Evolutionary conservation across 768 basidiomycete genomes (phyloP).

Genomic region (Candolleomyces efflorescens): DNA sequence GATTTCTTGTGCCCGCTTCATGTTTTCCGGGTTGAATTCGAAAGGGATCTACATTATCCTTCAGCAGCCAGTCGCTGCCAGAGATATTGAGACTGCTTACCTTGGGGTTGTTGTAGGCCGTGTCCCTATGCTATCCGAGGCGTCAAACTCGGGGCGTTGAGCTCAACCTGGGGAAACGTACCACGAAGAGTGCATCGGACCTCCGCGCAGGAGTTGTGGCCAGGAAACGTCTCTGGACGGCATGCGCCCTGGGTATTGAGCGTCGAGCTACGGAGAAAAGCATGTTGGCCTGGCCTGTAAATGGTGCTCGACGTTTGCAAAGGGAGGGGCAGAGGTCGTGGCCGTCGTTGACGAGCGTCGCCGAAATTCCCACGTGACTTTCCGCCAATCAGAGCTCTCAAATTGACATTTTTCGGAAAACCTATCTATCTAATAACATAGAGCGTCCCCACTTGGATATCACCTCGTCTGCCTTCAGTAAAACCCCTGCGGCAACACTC

Average conservation of each 20-base stretch:
- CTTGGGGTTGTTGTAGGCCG: constrained; percentile 89
- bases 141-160: constrained; percentile 12
- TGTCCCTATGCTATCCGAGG: constrained; percentile 81
- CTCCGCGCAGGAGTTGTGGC: constrained; percentile 41
- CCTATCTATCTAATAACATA: constrained; percentile 20
- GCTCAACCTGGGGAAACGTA: constrained; percentile 34
- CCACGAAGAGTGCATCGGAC: constrained; percentile 87
- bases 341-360: constrained; percentile 13
- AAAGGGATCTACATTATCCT: constrained; percentile 70
- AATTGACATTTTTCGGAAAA: neutral
- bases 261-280: constrained; percentile 29
- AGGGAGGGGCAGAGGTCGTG: neutral
- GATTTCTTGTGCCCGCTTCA: constrained; percentile 83
- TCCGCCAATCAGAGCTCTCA: constrained; percentile 7
- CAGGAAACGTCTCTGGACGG: constrained; percentile 28
- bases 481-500: constrained; percentile 72
- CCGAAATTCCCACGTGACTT: constrained; percentile 11
- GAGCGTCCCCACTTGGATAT: constrained; percentile 25
- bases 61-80: constrained; percentile 1
- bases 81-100: constrained; percentile 29
- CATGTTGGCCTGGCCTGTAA: constrained; percentile 17
- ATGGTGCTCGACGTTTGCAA: constrained; percentile 9
- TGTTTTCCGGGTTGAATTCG: constrained; percentile 75
- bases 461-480: constrained; percentile 66
- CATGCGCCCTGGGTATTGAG: constrained; percentile 18